Evolutionary conservation across 78 protist genomes (phyloP), one percentile per base, ranked within the genome.

Genomic region (Guillardia theta): DNA sequence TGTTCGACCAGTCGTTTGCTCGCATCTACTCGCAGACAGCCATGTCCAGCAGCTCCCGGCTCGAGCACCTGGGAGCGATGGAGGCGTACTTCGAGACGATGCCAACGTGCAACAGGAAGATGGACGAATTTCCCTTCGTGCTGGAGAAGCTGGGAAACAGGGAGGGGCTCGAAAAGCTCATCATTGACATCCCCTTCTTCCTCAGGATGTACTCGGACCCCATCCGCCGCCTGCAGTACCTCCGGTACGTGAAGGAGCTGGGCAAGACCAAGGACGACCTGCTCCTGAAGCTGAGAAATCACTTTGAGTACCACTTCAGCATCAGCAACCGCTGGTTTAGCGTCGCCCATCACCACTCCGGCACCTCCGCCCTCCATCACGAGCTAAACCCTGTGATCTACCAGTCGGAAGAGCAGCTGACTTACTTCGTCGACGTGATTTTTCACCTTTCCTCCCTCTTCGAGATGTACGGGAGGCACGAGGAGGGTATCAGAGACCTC

Each of bases 101-200:
- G 83, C 83, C 83, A 36, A 70, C 83, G 27, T 70, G 83, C 83
- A 70, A 70, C 41, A 36, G 83, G 46, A 70, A 70, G 83, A 33
- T 70, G 36, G 83, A 12, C 10, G 83, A 70, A 24, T 70, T 36
- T 33, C 45, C 41, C 41, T 70, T 70, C 41, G 22, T 70, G 1
- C 83, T 70, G 41, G 83, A 70, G 6, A 70, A 70, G 41, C 83
- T 70, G 46, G 21, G 36, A 22, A 43, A 70, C 41, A 36, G 83
- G 83, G 36, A 70, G 21, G 83, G 45, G 6, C n/a, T 70, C 46
- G n/a, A 70, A 36, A 70, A 15, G 33, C 36, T 36, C 83, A 33
- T 70, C 1, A 70, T 43, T 4, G 83, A 70, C 83, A 70, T 70
- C 41, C 33, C 83, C 33, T 36, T 70, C 6, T 70, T 70, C 83